A percentile compares a stretch with the other conserved stretches of the same genome.
phyloP scores from a whole-genome alignment of 2,329 filamentous ascomycete genomes.

The Colletotrichum sp. region DNA sequence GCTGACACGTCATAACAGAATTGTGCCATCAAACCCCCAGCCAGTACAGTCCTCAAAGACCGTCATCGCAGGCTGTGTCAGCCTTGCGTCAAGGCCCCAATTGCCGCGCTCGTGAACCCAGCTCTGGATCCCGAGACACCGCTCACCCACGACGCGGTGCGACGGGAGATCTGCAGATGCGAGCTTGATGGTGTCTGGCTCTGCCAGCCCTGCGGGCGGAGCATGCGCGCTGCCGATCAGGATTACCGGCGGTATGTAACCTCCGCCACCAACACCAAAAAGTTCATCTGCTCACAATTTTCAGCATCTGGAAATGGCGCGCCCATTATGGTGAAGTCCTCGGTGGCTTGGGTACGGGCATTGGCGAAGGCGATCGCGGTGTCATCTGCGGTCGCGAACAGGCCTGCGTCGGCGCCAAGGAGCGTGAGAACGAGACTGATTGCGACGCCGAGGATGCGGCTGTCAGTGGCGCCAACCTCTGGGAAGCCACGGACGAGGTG shows the following conservation, averaged over 20 bases:
- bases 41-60: constrained; percentile 68
- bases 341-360: constrained; percentile 81
- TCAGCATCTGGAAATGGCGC: constrained; percentile 86
- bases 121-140: constrained; percentile 48
- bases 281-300: too few species aligned
- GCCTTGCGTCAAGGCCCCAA: constrained; percentile 74
- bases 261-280: not conserved
- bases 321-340: constrained; percentile 83
- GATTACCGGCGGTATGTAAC: constrained; percentile 62
- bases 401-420: constrained; percentile 76
- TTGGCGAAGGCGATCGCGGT: constrained; percentile 86
- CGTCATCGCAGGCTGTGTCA: constrained; percentile 84
- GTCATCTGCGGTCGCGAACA: constrained; percentile 84
- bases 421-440: constrained; percentile 84
- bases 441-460: constrained; percentile 80
- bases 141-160: constrained; percentile 61
- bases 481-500: constrained; percentile 29
- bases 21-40: constrained; percentile 84
- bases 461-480: constrained; percentile 33
- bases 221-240: constrained; percentile 64
- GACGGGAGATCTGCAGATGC: constrained; percentile 59
- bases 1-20: constrained; percentile 62
- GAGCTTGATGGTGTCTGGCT: constrained; percentile 73
- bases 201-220: constrained; percentile 81
- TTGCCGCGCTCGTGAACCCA: constrained; percentile 59